These are phyloP conservation scores for Scalesia atractyloides DNA, from an alignment of 129 eudicot species.

Conservation along the genomic window DNA sequence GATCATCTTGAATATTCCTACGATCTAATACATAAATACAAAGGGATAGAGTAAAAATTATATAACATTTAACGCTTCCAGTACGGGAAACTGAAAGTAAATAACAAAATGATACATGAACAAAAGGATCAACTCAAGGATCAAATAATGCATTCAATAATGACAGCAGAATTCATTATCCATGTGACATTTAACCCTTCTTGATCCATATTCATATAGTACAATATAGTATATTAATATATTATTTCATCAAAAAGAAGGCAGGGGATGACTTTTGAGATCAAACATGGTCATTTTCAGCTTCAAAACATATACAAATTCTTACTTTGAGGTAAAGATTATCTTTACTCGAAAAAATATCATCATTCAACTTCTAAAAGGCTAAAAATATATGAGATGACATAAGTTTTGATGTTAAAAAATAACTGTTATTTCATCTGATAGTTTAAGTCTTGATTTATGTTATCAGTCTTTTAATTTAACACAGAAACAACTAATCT, in stretches of 20 bases:
- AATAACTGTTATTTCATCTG: not conserved
- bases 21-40: constrained; percentile 47
- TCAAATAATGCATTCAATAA: not conserved
- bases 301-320: constrained; percentile 4
- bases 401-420: not conserved
- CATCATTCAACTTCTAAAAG: not conserved
- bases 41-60: not conserved
- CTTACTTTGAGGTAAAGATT: constrained; percentile 5
- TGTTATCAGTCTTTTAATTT: too few species aligned
- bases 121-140: constrained; percentile 2
- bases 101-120: constrained; percentile 5
- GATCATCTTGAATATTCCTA: constrained; percentile 91
- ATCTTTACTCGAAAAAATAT: not conserved
- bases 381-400: not conserved
- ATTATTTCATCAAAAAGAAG: not conserved
- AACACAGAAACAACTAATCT: too few species aligned
- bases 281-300: constrained; percentile 1
- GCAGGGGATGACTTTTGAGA: constrained; percentile 7
- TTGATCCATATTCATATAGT: constrained; percentile 5
- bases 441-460: too few species aligned
- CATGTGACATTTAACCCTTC: constrained; percentile 24
- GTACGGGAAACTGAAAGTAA: not conserved
- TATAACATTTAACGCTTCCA: not conserved
- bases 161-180: constrained; percentile 17
- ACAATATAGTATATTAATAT: not conserved